Base-by-base conservation (phyloP, 176 grass and related monocot species). In the Phragmites australis region DNA sequence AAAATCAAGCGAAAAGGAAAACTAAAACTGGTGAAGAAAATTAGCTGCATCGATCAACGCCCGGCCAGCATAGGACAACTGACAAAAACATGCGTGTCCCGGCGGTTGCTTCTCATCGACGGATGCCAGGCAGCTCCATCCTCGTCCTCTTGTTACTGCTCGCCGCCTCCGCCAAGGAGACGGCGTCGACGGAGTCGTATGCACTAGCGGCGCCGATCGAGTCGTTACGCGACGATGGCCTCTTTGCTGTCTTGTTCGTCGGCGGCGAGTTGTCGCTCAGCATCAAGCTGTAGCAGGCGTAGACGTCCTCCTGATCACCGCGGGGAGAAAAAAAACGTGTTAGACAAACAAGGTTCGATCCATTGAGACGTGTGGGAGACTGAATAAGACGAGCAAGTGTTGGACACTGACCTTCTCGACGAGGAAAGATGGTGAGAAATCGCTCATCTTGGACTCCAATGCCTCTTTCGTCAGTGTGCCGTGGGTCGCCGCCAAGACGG, bases 231-330 rank as follows among this genome's bases (percentile, higher is more conserved):
- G 54, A 48, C 17, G 69, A 62, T 13, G 59, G 47, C 16, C 83
- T 85, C 65, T 86, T 87, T 10, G 22, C 13, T 74, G 43, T 2
- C 75, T 39, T 73, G 70, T 29, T 70, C 54, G 72, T 34, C 69
- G 53, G 6, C 56, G 53, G 3, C 9, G 80, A 42, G 57, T 5
- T 63, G 13, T 81, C 57, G 47, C 40, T 6, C 59, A 80, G 58
- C 86, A 94, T 94, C 44, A 45, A 22, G 65, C 37, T 80, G 65
- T 94, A 87, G 89, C 92, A 94, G n/a, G 73, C 49, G 61, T 71
- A 75, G 51, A 91, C 84, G 68, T 94, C 80, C 21, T 87, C 92
- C 92, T 94, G 86, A 48, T 23, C 37, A 32, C 47, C 29, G 44
- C 26, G 47, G 26, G 1, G 37, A 32, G 26, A 22, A 14, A 15